Conservation (phyloP, 345 rosid genomes). For the Geranium brycei region DNA sequence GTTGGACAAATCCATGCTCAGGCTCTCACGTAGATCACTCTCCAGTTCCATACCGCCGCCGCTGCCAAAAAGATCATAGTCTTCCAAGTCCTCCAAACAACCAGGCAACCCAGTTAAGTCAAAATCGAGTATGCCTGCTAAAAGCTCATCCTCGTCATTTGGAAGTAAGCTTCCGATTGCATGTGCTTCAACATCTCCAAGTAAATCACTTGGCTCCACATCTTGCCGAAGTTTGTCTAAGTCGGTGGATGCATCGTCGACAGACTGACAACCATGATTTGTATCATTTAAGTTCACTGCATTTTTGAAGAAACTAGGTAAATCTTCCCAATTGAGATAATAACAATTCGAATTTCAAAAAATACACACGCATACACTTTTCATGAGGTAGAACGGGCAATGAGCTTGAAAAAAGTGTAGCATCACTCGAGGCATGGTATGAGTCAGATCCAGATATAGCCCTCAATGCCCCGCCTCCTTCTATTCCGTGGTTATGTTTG, state of each 20-base stretch:
- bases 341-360: neutral
- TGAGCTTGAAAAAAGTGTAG: slow-evolving; percentile 71
- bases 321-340: neutral
- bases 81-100: slow-evolving; percentile 66
- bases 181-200: slow-evolving; percentile 38
- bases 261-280: slow-evolving; percentile 28
- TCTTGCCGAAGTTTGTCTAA: slow-evolving; percentile 27
- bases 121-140: slow-evolving; percentile 72
- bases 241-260: slow-evolving; percentile 38
- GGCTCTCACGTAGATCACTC: slow-evolving; percentile 43
- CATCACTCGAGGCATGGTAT: slow-evolving; percentile 40
- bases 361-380: slow-evolving; percentile 33
- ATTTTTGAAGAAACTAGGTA: slow-evolving; percentile 6
- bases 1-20: slow-evolving; percentile 31
- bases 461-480: slow-evolving; percentile 36
- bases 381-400: slow-evolving; percentile 72
- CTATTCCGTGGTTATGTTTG: slow-evolving; percentile 15
- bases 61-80: slow-evolving; percentile 64
- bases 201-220: slow-evolving; percentile 32
- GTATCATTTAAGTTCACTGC: slow-evolving; percentile 57
- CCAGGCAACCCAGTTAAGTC: slow-evolving; percentile 49
- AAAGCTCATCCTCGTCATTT: slow-evolving; percentile 72
- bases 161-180: slow-evolving; percentile 53
- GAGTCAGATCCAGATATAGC: slow-evolving; percentile 20
- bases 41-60: slow-evolving; percentile 93